Evolutionary conservation across 1,284 basidiomycete genomes (phyloP).

Genomic region (Irpex rosettiformis): DNA sequence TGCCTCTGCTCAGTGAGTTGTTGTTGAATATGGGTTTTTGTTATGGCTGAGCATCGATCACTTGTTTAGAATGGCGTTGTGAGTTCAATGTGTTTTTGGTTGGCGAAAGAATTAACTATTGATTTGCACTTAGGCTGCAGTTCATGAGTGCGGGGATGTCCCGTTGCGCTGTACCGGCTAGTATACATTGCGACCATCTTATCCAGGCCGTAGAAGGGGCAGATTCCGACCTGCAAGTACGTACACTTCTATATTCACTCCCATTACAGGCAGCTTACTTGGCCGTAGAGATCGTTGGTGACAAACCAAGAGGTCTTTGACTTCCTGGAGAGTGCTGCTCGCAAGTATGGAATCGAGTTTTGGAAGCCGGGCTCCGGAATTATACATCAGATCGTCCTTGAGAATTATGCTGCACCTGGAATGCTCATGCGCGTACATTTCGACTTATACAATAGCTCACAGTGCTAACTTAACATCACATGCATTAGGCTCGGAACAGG

Average conservation of each 20-base stretch:
- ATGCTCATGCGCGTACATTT: constrained; percentile 67
- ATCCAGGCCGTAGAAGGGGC: constrained; percentile 90
- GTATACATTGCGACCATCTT: constrained; percentile 97
- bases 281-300: constrained; percentile 72
- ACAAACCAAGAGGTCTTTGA: constrained; percentile 98
- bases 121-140: constrained; percentile 63
- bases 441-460: background rate
- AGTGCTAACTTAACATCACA: constrained; percentile 14
- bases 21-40: constrained; percentile 2
- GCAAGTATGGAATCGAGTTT: constrained; percentile 94
- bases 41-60: background rate
- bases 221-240: constrained; percentile 75
- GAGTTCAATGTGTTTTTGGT: constrained; percentile 29
- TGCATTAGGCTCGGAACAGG: constrained; percentile 71
- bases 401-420: constrained; percentile 92
- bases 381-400: constrained; percentile 98
- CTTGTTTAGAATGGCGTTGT: constrained; percentile 70
- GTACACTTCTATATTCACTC: background rate
- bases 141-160: constrained; percentile 97
- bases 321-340: constrained; percentile 92
- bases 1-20: constrained; percentile 89
- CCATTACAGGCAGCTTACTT: background rate
- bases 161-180: constrained; percentile 79
- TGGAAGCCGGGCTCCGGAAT: constrained; percentile 96
- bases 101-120: constrained; percentile 4